Evolutionary conservation across 2,329 filamentous ascomycete species (phyloP).

Genomic region (Hymenoscyphus fraxineus): DNA sequence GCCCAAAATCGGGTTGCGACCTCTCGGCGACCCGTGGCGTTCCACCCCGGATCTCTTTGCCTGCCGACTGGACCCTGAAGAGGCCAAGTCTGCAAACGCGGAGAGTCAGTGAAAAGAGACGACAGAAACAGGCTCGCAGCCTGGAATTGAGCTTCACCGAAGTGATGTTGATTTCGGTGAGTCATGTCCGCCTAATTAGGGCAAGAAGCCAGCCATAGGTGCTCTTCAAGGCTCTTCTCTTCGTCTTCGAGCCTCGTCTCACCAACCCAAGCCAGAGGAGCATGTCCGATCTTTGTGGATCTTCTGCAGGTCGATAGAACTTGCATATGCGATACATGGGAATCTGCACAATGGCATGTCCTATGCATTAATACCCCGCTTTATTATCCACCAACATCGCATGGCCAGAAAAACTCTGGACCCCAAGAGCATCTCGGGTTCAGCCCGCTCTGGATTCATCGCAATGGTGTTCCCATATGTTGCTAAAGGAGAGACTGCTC

Average conservation of each 20-base stretch:
- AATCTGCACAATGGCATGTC: neutral
- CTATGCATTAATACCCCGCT: neutral
- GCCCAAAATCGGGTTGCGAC: neutral
- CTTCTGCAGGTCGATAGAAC: neutral
- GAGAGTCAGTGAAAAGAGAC: neutral
- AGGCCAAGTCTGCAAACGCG: neutral
- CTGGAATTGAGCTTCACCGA: neutral
- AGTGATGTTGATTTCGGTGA: neutral
- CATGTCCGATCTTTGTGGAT: neutral
- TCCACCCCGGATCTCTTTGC: neutral
- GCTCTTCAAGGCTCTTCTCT: neutral
- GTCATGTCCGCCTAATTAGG: neutral
- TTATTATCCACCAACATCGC: neutral
- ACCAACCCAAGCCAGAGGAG: neutral
- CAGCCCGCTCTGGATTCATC: too few relatives aligned
- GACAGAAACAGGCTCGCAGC: neutral
- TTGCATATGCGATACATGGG: neutral
- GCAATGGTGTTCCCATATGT: too few relatives aligned
- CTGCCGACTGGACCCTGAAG: too few relatives aligned
- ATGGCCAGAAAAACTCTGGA: too few relatives aligned
- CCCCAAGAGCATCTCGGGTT: too few relatives aligned
- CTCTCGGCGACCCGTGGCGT: neutral
- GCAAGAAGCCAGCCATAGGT: neutral
- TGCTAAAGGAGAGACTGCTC: too few relatives aligned
- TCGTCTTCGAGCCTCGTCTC: neutral